Evolutionary conservation across 140 eudicot genomes (phyloP).

Genomic region (Eryngium alpinum): DNA sequence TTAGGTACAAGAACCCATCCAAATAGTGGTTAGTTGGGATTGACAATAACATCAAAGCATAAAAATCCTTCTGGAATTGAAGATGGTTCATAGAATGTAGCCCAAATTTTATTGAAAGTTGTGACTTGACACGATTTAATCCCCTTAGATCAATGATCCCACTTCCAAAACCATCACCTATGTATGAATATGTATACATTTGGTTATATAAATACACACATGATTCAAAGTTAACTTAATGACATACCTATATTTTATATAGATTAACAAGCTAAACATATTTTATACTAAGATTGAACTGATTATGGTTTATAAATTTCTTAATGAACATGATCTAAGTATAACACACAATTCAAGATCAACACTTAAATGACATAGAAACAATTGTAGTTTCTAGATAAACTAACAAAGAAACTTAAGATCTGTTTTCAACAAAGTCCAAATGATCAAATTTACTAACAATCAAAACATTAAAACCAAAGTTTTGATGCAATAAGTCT

Average conservation of each 20-base stretch:
- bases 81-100: slow-evolving; percentile 42
- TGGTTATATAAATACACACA: neutral
- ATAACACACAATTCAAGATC: no score
- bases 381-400: neutral
- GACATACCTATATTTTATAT: no score
- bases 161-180: slow-evolving; percentile 47
- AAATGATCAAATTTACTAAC: neutral
- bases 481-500: no score
- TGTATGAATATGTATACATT: neutral
- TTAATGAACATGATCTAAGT: no score
- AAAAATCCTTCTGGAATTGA: slow-evolving; percentile 33
- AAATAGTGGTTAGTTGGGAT: slow-evolving; percentile 31
- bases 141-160: slow-evolving; percentile 52
- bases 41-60: slow-evolving; percentile 42
- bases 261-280: no score
- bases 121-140: slow-evolving; percentile 39
- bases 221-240: neutral
- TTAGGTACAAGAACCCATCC: slow-evolving; percentile 55
- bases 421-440: neutral
- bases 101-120: slow-evolving; percentile 42
- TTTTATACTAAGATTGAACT: no score
- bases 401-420: no score
- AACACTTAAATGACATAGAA: neutral
- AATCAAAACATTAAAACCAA: neutral
- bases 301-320: no score